A percentile compares a stretch with the other conserved stretches of the same genome.
phyloP scores from a whole-genome alignment of 305 asterid species.

The Plantago lanceolata region DNA sequence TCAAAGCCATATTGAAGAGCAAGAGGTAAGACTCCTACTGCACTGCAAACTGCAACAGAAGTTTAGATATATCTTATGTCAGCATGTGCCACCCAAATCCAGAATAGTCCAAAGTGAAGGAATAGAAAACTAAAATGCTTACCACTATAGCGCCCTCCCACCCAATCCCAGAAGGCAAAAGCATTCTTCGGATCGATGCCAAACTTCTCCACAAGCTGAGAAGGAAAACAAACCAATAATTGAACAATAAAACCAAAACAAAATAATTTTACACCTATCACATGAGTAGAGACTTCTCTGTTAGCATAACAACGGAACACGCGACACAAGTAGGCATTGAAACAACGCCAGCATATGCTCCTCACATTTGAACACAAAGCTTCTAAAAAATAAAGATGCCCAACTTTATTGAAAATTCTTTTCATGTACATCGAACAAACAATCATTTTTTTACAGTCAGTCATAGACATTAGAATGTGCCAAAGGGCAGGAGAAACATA shows the following conservation, averaged over 20 bases:
- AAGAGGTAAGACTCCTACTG: conserved; percentile 96
- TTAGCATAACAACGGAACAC: no score
- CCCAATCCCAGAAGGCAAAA: conserved; percentile 99
- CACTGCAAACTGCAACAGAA: conserved; percentile 88
- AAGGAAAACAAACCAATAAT: conserved; percentile 19
- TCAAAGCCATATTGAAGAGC: conserved; percentile 93
- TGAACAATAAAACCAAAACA: conserved; percentile 20
- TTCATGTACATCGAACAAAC: no score
- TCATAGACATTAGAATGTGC: not conserved
- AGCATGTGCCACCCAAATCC: conserved; percentile 17
- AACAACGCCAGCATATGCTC: no score
- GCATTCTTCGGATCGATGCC: conserved; percentile 98
- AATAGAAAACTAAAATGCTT: conserved; percentile 27
- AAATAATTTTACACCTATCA: conserved; percentile 10
- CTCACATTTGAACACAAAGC: no score
- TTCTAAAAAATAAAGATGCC: no score
- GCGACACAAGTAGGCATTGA: no score
- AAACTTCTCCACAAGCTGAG: conserved; percentile 95
- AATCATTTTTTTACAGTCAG: not conserved
- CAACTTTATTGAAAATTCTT: no score
- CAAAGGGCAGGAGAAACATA: not conserved
- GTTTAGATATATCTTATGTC: conserved; percentile 31
- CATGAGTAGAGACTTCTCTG: not conserved
- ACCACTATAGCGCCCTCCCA: conserved; percentile 99
- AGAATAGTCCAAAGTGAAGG: conserved; percentile 4